Conservation (phyloP, 208 protist genomes). For the Trypanosoma mega region DNA sequence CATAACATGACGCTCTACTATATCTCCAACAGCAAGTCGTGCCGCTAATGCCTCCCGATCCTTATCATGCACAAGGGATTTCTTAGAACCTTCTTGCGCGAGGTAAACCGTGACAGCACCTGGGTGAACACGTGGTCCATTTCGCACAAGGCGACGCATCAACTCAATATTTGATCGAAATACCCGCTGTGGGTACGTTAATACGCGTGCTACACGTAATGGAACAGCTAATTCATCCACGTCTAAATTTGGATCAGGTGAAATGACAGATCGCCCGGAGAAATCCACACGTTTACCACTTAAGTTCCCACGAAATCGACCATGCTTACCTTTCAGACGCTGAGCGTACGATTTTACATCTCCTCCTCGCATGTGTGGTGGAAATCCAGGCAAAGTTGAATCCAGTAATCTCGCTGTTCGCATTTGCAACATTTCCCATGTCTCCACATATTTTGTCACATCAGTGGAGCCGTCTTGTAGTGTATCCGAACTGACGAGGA, state of each 20-base stretch:
- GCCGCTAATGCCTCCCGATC: constrained; percentile 75
- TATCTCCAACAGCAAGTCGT: constrained; percentile 93
- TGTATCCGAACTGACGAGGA: constrained; percentile 83
- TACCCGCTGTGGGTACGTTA: constrained; percentile 98
- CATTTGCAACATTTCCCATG: constrained; percentile 98
- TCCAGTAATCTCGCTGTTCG: constrained; percentile 87
- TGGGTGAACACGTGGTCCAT: constrained; percentile 96
- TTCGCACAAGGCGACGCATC: constrained; percentile 92
- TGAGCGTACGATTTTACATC: constrained; percentile 93
- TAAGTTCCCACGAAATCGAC: constrained; percentile 99
- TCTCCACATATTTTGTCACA: constrained; percentile 79
- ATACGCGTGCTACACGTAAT: constrained; percentile 92
- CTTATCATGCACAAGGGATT: constrained; percentile 67
- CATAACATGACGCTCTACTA: constrained; percentile 99
- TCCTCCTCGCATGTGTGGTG: constrained; percentile 48
- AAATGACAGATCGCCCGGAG: constrained; percentile 99
- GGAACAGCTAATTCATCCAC: constrained; percentile 98
- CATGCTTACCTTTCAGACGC: constrained; percentile 99
- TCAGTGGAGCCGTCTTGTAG: constrained; percentile 78
- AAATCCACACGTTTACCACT: constrained; percentile 99
- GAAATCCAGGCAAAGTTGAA: constrained; percentile 80
- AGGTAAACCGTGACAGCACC: constrained; percentile 95
- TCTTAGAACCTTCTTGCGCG: constrained; percentile 70
- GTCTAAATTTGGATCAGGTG: constrained; percentile 98
- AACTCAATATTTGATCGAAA: constrained; percentile 93